phyloP scores from a whole-genome alignment of 306 rosid species.

The Citrullus mucosospermus region DNA sequence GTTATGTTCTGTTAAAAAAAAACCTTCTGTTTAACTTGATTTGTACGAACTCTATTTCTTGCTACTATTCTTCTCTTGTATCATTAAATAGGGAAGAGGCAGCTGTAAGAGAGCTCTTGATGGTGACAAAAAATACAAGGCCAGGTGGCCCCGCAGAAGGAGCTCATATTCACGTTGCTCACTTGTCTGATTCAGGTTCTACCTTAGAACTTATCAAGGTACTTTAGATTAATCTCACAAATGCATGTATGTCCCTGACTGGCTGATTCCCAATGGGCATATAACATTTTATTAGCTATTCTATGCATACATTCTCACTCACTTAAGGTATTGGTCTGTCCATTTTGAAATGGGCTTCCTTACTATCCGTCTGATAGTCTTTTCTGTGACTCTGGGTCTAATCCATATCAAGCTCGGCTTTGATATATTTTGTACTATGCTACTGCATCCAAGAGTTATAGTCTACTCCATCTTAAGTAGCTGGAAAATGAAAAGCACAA shows the following conservation, averaged over 20 bases:
- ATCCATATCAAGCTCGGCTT: not conserved
- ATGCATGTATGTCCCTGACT: not conserved
- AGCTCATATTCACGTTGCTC: constrained; percentile 91
- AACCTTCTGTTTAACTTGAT: not conserved
- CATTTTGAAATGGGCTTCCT: not conserved
- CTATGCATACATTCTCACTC: not conserved
- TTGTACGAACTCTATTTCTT: not conserved
- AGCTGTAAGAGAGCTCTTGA: constrained; percentile 63
- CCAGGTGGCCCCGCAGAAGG: constrained; percentile 70
- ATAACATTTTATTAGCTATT: not conserved
- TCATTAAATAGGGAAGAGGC: constrained; percentile 73
- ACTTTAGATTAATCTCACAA: not conserved
- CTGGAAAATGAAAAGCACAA: not conserved
- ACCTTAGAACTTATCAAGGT: constrained; percentile 85
- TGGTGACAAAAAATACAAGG: constrained; percentile 59
- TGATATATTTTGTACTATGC: not conserved
- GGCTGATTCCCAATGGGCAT: not conserved
- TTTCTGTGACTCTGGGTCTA: not conserved
- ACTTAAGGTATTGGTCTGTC: not conserved
- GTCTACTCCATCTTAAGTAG: not conserved
- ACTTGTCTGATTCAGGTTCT: constrained; percentile 79
- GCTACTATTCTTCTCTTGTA: constrained; percentile 3
- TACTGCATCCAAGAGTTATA: not conserved
- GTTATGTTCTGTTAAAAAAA: not conserved
- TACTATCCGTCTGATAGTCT: not conserved